Percentiles rank a stretch among this genome's conserved stretches.
Conservation (phyloP, 116 monocot species). For the Cymodocea nodosa region DNA sequence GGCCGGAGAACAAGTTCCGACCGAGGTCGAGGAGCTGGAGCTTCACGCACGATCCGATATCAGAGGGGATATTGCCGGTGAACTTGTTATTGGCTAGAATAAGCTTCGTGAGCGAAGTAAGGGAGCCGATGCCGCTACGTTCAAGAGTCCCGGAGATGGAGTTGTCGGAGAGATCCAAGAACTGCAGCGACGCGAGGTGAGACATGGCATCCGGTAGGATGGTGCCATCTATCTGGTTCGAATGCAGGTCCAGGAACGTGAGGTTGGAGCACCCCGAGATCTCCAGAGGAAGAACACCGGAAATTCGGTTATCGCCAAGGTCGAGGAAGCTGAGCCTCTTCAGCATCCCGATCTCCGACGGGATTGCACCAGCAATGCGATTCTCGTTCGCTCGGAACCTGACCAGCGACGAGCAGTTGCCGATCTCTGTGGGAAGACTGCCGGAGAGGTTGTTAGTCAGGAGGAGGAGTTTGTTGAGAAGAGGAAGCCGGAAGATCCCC, state of each 20-base stretch:
- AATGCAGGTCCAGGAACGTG: constrained; percentile 71
- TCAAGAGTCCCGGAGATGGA: constrained; percentile 28
- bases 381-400: constrained; percentile 59
- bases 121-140: constrained; percentile 21
- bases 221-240: constrained; percentile 35
- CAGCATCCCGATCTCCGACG: constrained; percentile 51
- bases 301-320: constrained; percentile 46
- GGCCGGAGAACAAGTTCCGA: constrained; percentile 30
- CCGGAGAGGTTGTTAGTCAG: constrained; percentile 65
- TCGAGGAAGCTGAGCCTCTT: constrained; percentile 73
- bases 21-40: constrained; percentile 67
- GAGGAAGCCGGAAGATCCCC: constrained; percentile 35
- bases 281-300: constrained; percentile 37
- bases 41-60: constrained; percentile 46
- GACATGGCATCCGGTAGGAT: constrained; percentile 29
- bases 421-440: constrained; percentile 56
- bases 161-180: constrained; percentile 67
- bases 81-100: constrained; percentile 44
- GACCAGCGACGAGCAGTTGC: constrained; percentile 49
- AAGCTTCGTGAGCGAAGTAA: constrained; percentile 58
- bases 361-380: constrained; percentile 43
- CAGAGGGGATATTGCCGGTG: constrained; percentile 41
- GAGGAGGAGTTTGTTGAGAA: constrained; percentile 54
- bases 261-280: constrained; percentile 65
- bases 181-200: constrained; percentile 33